Percentiles rank a stretch among this genome's conserved stretches.
Conservation (phyloP, 139 green algal genomes). For the Pleodorina starrii region DNA sequence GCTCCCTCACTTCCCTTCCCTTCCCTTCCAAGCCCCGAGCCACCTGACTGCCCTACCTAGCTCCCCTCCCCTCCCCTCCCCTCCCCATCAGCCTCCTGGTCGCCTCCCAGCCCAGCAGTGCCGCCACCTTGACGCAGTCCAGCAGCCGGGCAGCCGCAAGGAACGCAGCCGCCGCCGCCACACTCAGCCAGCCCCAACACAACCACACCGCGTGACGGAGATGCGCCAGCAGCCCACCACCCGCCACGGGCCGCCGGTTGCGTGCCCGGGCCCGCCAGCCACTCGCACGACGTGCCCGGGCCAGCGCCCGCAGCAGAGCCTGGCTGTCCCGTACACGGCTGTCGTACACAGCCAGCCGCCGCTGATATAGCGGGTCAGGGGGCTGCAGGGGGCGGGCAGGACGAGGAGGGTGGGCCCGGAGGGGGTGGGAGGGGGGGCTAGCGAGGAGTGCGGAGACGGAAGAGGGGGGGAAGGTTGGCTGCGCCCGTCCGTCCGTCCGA, state of each 20-base stretch:
- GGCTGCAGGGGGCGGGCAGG: neutral
- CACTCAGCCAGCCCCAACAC: neutral
- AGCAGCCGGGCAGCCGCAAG: neutral
- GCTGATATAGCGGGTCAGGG: neutral
- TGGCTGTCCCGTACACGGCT: neutral
- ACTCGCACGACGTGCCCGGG: neutral
- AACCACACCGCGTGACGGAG: neutral
- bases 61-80: too few species aligned
- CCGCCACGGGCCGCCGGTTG: neutral
- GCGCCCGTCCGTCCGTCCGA: too few species aligned
- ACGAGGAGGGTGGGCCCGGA: neutral
- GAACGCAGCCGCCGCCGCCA: neutral
- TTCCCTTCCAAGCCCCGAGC: too few species aligned
- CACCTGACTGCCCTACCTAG: too few species aligned
- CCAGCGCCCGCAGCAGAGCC: neutral
- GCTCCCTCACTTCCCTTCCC: too few species aligned
- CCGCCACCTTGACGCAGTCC: conserved; percentile 25
- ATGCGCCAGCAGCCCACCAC: neutral
- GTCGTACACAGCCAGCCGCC: neutral
- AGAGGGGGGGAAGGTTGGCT: neutral
- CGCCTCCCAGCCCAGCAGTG: neutral
- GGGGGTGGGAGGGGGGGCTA: neutral
- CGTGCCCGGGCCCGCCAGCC: conserved; percentile 25
- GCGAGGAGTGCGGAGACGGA: neutral
- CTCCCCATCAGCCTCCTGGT: neutral